Base-by-base conservation (phyloP, 2,329 filamentous ascomycete genomes). In the Rutstroemia sydowiana region DNA sequence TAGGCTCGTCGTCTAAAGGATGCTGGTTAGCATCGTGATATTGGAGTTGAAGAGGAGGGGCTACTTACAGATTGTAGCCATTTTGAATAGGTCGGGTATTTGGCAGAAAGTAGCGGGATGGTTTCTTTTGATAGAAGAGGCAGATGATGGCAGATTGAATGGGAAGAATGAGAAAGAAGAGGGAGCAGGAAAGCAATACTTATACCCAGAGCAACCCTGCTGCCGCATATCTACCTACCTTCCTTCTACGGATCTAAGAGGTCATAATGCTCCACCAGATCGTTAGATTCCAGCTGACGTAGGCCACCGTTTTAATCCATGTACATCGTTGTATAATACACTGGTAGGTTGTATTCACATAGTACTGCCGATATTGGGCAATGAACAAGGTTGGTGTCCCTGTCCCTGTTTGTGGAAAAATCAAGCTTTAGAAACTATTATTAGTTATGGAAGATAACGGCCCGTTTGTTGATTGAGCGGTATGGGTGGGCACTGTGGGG, bases 1-100 rank as follows among this genome's bases (percentile, higher is more conserved):
- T 53, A 16, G 59, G 59, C 20, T 58, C 54, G 18, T 58, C 58
- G 11, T 60, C 58, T 59, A 10, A 5, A 21, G 8, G n/a, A 36
- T 11, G 9, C n/a, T 11, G 5, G 43, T 32, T 14, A 23, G 14
- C 2, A 7, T 5, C 6, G 21, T 18, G 11, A 6, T 3, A 13
- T 2, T 4, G 30, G 6, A 40, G n/a, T 40, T 5, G 40, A 26
- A 36, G 16, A 16, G 1, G 9, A 36, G 18, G 13, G n/a, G 16
- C 14, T 13, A 8, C 31, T 30, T 28, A 50, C 48, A 50, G 30
- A 50, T 50, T 21, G 48, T 50, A 28, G 48, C 31, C 48, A 50
- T 50, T 31, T 11, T 50, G 14, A 3, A 11, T 20, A 4, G n/a
- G 5, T 5, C 26, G 6, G 8, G n/a, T 32, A 13, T 13, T 7